Evolutionary conservation across 768 basidiomycete genomes (phyloP).

Genomic region (Panellus pusillus): DNA sequence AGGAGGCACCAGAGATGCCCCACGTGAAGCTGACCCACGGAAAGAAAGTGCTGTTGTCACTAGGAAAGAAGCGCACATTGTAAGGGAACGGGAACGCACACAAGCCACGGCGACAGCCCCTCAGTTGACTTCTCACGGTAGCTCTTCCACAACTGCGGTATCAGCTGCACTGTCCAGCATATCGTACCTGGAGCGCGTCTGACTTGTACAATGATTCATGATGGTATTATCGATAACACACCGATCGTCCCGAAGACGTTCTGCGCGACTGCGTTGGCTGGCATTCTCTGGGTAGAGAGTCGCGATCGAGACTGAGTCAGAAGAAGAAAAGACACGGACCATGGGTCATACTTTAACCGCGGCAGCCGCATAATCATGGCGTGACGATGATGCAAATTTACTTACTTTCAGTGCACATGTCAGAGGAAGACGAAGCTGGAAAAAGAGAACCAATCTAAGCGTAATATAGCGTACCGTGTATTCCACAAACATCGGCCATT

Average conservation of each 20-base stretch:
- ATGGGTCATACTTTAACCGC: background rate
- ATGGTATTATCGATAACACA: conserved; percentile 23
- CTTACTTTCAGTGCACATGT: background rate
- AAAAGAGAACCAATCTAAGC: too few species aligned
- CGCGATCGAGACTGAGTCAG: background rate
- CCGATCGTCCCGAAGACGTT: conserved; percentile 73
- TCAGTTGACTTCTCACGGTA: conserved; percentile 64
- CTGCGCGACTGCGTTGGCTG: conserved; percentile 53
- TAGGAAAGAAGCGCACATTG: too few species aligned
- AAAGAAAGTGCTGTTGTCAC: background rate
- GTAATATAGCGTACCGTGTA: too few species aligned
- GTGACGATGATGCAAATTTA: background rate
- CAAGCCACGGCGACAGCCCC: conserved; percentile 67
- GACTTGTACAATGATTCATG: background rate
- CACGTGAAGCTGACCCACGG: conserved; percentile 32
- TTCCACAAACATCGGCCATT: too few species aligned
- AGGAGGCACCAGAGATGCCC: conserved; percentile 61
- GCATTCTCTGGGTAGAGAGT: conserved; percentile 32
- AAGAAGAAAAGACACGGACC: background rate
- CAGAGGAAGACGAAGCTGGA: too few species aligned
- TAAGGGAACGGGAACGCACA: conserved; percentile 40
- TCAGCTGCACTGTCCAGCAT: conserved; percentile 64
- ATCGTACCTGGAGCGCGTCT: conserved; percentile 48
- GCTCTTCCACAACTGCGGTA: conserved; percentile 77
- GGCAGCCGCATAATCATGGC: conserved; percentile 6